Percentiles rank a stretch among this genome's conserved stretches.
These are phyloP conservation scores for Oxytropis ochrocephala DNA, from an alignment of 306 rosid genomes.

Conservation along the genomic window DNA sequence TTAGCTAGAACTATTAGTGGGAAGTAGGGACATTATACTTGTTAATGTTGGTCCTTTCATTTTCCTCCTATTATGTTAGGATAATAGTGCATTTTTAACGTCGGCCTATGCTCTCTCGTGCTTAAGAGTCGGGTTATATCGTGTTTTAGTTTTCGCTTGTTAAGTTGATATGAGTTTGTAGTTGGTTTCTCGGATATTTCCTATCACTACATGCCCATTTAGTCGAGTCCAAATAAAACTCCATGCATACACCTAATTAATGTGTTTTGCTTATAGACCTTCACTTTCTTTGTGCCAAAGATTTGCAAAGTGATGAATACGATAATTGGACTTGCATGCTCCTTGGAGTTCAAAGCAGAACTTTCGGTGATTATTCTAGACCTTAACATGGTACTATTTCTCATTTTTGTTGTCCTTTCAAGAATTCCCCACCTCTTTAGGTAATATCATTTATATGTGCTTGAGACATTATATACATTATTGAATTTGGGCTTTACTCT, in stretches of 20 bases:
- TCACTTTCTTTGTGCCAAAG: conserved; percentile 33
- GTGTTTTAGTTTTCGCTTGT: background rate
- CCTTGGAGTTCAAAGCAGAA: conserved; percentile 81
- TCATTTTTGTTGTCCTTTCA: too few species aligned
- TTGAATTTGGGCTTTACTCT: conserved; percentile 6
- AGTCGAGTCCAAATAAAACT: background rate
- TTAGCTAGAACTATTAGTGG: background rate
- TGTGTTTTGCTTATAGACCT: conserved; percentile 10
- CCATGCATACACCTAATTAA: background rate
- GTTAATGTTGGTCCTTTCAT: background rate
- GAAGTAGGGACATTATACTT: background rate
- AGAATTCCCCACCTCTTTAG: conserved; percentile 1
- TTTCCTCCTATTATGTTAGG: background rate
- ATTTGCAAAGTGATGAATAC: conserved; percentile 80
- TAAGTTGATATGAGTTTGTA: background rate
- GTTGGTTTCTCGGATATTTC: background rate
- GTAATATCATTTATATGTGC: background rate
- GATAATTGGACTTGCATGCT: conserved; percentile 62
- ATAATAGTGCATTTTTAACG: background rate
- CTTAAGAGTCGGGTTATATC: background rate
- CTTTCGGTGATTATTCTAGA: too few species aligned
- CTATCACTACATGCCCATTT: background rate
- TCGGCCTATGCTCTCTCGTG: background rate
- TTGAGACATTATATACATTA: background rate
- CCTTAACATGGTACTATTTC: too few species aligned